Base-by-base conservation (phyloP, 2,329 filamentous ascomycete genomes). In the Colletotrichum sp. region DNA sequence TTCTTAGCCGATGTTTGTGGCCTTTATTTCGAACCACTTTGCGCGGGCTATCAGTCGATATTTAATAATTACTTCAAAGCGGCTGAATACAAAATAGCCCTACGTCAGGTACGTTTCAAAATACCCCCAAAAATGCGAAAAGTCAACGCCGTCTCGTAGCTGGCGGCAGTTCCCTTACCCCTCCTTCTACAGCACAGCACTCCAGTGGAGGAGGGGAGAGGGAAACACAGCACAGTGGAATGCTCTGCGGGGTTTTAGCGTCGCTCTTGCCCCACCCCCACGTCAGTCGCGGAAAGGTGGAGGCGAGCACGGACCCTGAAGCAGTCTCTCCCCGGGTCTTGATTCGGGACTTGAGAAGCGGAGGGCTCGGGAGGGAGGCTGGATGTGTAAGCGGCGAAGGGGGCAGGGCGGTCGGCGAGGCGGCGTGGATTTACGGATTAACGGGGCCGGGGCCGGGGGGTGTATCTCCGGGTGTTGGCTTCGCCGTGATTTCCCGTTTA, bases 211-310 rank as follows among this genome's bases (percentile, higher is more conserved):
- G 5, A 8, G 6, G 15, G 39, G 39, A 44, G 39, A 9, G 36
- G 39, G 39, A 5, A n/a, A 39, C 28, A 36, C 34, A 36, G 32
- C 13, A 44, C 39, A 21, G 39, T 49, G 39, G 39, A 49, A 49
- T 49, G 18, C 18, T 66, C 63, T 66, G 68, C 68, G 68, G 68
- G 69, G 67, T 39, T 32, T 28, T 63, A 57, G 68, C 68, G 62
- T 67, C 26, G 64, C 52, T 60, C 13, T n/a, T 63, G 24, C 73
- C 73, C 72, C 72, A 55, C 72, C 72, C 72, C 72, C 72, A 52
- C 60, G 21, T 71, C 39, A 32, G 26, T 55, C 39, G 26, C 36
- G 62, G 36, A 44, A 44, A 28, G 24, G 18, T 26, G 62, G 59
- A 32, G 26, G 30, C 26, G 3, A 49, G 44, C 44, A 49, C 44